These are phyloP conservation scores for Venturia pyrina DNA, from an alignment of 2,329 filamentous ascomycete genomes.

Conservation along the genomic window DNA sequence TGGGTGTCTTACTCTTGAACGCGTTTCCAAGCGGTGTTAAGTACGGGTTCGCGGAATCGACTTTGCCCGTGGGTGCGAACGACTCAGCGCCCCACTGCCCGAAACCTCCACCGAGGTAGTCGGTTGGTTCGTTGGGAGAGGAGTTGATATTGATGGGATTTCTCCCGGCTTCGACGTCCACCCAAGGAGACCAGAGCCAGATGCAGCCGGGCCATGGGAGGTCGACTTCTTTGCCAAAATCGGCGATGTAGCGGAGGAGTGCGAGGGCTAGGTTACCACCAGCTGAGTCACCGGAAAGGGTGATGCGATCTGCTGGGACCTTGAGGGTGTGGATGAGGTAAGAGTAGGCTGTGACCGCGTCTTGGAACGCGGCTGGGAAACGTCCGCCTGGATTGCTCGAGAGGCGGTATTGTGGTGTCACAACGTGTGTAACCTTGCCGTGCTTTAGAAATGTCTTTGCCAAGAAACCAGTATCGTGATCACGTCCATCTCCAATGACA, in stretches of 20 bases:
- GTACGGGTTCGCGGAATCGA: slow-evolving; percentile 26
- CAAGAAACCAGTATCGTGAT: slow-evolving; percentile 23
- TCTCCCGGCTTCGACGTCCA: slow-evolving; percentile 25
- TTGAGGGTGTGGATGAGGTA: slow-evolving; percentile 33
- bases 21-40: slow-evolving; percentile 27
- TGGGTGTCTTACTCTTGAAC: slow-evolving; percentile 29
- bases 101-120: slow-evolving; percentile 32
- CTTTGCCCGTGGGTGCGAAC: slow-evolving; percentile 18
- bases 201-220: slow-evolving; percentile 28
- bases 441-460: slow-evolving; percentile 28
- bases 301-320: slow-evolving; percentile 31
- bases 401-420: slow-evolving; percentile 40
- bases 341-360: slow-evolving; percentile 36
- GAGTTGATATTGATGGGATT: slow-evolving; percentile 18
- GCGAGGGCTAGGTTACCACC: slow-evolving; percentile 38
- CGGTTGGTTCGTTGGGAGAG: slow-evolving; percentile 28
- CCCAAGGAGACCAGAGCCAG: slow-evolving; percentile 36
- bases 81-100: slow-evolving; percentile 32
- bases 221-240: slow-evolving; percentile 26
- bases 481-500: slow-evolving; percentile 34
- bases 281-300: slow-evolving; percentile 40
- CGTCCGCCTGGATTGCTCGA: slow-evolving; percentile 32
- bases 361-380: slow-evolving; percentile 43
- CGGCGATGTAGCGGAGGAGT: slow-evolving; percentile 37
- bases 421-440: slow-evolving; percentile 29